Evolutionary conservation across 768 basidiomycete species (phyloP).

Genomic region (Hygrophoropsis aurantiaca): DNA sequence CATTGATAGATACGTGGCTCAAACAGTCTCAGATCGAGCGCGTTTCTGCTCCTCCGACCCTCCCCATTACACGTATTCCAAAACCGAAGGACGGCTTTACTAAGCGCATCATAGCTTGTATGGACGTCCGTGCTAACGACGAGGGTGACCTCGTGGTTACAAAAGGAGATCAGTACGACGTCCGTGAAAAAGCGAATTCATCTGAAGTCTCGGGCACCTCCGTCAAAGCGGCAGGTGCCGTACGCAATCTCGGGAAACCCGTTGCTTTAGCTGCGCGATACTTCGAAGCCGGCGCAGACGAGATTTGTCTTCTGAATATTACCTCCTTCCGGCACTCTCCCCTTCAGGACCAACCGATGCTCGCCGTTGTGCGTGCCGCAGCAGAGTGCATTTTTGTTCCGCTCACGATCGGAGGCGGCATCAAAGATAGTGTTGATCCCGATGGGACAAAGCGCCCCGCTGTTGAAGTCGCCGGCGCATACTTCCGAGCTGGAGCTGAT

Average conservation of each 20-base stretch:
- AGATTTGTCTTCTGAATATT: slow-evolving; percentile 97
- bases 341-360: slow-evolving; percentile 95
- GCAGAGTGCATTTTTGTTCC: slow-evolving; percentile 93
- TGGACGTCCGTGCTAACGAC: slow-evolving; percentile 97
- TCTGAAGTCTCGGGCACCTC: slow-evolving; percentile 15
- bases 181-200: slow-evolving; percentile 71
- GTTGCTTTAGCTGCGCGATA: slow-evolving; percentile 88
- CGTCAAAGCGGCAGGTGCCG: slow-evolving; percentile 63
- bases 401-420: slow-evolving; percentile 97
- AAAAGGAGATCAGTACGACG: slow-evolving; percentile 99
- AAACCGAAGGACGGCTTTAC: slow-evolving; percentile 68
- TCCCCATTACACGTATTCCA: slow-evolving; percentile 36
- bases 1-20: slow-evolving; percentile 81
- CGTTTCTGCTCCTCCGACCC: slow-evolving; percentile 32
- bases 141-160: slow-evolving; percentile 96
- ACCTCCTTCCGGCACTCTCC: slow-evolving; percentile 98
- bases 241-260: slow-evolving; percentile 97
- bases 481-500: slow-evolving; percentile 97
- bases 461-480: slow-evolving; percentile 91
- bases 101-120: slow-evolving; percentile 93
- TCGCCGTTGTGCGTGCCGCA: slow-evolving; percentile 88
- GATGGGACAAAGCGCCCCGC: slow-evolving; percentile 87
- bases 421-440: slow-evolving; percentile 93
- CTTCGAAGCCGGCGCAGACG: slow-evolving; percentile 88
- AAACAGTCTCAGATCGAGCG: slow-evolving; percentile 47